A percentile compares a stretch with the other conserved stretches of the same genome.
Evolutionary conservation across 805 yeast genomes (phyloP).

Genomic region (Wickerhamiella australiensis): DNA sequence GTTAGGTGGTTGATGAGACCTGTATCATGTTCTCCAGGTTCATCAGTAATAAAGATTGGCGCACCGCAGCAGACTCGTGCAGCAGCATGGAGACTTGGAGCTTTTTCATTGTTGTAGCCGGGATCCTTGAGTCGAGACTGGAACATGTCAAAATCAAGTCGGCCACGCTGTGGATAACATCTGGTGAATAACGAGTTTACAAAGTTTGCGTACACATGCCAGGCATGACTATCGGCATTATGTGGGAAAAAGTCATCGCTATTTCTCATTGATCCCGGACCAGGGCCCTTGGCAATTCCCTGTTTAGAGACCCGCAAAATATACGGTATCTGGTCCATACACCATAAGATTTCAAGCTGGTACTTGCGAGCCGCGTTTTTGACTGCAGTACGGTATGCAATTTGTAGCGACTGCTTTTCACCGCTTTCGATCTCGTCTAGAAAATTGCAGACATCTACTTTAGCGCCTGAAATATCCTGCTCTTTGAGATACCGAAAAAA

Average conservation of each 20-base stretch:
- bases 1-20: slow-evolving; percentile 15
- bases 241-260: slow-evolving; percentile 28
- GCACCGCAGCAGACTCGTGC: slow-evolving; percentile 26
- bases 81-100: slow-evolving; percentile 24
- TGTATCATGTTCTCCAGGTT: slow-evolving; percentile 19
- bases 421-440: slow-evolving; percentile 20
- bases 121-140: slow-evolving; percentile 19
- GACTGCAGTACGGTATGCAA: slow-evolving; percentile 23
- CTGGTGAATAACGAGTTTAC: slow-evolving; percentile 20
- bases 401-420: slow-evolving; percentile 16
- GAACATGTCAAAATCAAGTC: slow-evolving; percentile 28
- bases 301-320: slow-evolving; percentile 13
- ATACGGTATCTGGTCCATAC: slow-evolving; percentile 25
- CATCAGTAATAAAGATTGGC: slow-evolving; percentile 26
- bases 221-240: slow-evolving; percentile 21
- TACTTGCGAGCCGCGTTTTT: slow-evolving; percentile 18
- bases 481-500: slow-evolving; percentile 22
- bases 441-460: slow-evolving; percentile 24
- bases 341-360: slow-evolving; percentile 23
- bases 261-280: slow-evolving; percentile 22
- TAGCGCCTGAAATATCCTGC: slow-evolving; percentile 23
- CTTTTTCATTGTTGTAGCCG: not conserved
- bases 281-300: slow-evolving; percentile 12
- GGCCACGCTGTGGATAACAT: not conserved
- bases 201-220: slow-evolving; percentile 26